phyloP scores from a whole-genome alignment of 805 yeast species.

The Wickerhamiella allomyrinae region DNA sequence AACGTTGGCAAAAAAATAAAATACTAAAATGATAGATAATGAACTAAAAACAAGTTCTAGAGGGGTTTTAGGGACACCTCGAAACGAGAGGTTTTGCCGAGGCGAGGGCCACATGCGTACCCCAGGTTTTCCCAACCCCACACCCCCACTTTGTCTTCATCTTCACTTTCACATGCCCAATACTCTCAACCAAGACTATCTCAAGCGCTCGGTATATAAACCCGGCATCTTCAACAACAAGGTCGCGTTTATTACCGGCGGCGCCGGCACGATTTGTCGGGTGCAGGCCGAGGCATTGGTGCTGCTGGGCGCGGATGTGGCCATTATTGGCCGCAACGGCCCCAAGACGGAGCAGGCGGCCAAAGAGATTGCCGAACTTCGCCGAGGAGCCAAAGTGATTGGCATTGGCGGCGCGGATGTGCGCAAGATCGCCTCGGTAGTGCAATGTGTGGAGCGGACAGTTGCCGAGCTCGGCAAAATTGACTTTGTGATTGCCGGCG shows the following conservation, averaged over 20 bases:
- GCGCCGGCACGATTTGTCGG: slow-evolving; percentile 91
- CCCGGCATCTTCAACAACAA: slow-evolving; percentile 65
- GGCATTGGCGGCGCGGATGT: slow-evolving; percentile 70
- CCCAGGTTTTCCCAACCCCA: neutral
- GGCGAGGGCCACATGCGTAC: neutral
- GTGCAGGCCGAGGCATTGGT: slow-evolving; percentile 81
- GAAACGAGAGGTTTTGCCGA: no score
- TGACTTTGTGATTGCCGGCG: slow-evolving; percentile 85
- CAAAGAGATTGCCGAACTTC: slow-evolving; percentile 40
- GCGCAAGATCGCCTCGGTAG: slow-evolving; percentile 46
- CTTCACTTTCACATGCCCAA: slow-evolving; percentile 17
- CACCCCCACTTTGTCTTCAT: neutral
- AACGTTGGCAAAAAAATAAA: no score
- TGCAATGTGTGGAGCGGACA: slow-evolving; percentile 48
- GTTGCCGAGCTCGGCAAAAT: slow-evolving; percentile 59
- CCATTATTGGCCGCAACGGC: slow-evolving; percentile 64
- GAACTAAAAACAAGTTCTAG: no score
- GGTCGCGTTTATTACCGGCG: slow-evolving; percentile 87
- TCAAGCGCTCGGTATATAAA: slow-evolving; percentile 26
- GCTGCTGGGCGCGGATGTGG: slow-evolving; percentile 72
- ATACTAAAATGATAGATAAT: no score
- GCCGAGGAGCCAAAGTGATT: slow-evolving; percentile 50
- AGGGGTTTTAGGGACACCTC: no score
- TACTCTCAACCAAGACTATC: slow-evolving; percentile 16
- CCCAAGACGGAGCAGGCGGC: slow-evolving; percentile 58